Conservation (phyloP, 371 early-diverging fungal species). For the Mucor plumbeus region DNA sequence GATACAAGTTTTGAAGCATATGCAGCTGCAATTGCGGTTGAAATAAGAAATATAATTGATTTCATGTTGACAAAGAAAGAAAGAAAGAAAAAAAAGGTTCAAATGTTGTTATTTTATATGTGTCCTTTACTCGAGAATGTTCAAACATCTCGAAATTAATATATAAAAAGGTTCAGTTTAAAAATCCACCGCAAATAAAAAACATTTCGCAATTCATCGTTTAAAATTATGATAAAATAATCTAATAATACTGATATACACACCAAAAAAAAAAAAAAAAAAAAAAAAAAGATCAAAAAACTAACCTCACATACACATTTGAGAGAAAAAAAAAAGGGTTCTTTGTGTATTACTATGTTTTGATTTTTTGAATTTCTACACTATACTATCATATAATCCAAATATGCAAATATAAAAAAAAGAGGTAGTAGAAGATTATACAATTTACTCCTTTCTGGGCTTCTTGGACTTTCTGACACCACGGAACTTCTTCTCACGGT, state of each 20-base stretch:
- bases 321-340: neutral
- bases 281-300: too few species aligned
- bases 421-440: neutral
- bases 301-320: neutral
- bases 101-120: neutral
- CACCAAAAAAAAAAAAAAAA: too few species aligned
- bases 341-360: neutral
- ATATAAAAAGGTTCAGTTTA: conserved; percentile 4
- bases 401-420: conserved; percentile 13
- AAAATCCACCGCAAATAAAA: conserved; percentile 10
- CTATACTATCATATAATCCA: neutral
- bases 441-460: conserved; percentile 31
- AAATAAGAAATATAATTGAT: conserved; percentile 9
- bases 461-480: conserved; percentile 95
- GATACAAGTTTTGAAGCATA: conserved; percentile 19
- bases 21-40: conserved; percentile 8
- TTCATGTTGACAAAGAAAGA: neutral
- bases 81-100: neutral
- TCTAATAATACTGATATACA: too few species aligned
- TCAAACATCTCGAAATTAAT: neutral
- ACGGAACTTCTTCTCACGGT: conserved; percentile 98
- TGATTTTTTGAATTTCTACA: conserved; percentile 5
- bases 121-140: neutral
- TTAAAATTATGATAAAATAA: too few species aligned
- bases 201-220: neutral